Base-by-base conservation (phyloP, 2,329 filamentous ascomycete genomes). In the Cyphellophora attinorum region DNA sequence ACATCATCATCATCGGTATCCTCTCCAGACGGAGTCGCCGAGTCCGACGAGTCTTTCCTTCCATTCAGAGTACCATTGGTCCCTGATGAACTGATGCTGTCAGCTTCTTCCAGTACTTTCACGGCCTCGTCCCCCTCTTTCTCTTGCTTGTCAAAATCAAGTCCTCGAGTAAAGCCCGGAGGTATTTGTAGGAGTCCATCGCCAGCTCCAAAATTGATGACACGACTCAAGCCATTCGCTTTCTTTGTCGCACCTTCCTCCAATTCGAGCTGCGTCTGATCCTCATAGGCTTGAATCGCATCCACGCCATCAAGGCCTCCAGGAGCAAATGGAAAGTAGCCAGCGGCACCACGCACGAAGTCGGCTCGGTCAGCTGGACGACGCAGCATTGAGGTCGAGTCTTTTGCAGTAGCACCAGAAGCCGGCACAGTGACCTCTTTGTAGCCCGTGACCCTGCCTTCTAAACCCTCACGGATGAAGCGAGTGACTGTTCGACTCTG, bases 401-500 rank as follows among this genome's bases (percentile, higher is more conserved):
- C 94, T 62, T 95, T 98, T 31, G 86, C 89, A 11, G 84, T 95
- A 11, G 83, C 85, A 50, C 82, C 93, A 51, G 79, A 83, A 19
- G 85, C 85, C 4, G 89, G 85, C 6, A 96, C 78, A 1, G 91
- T 95, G 33, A 96, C 84, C 56, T 95, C 91, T 53, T 80, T 82
- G 59, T 98, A 96, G 33, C 88, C 88, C 6, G 85, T 93, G 15
- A 98, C 89, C 34, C 81, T 75, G 14, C 91, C 91, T 60, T 96
- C 86, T 11, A 96, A 70, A 5, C 91, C 91, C 59, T 94, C 85
- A 36, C 91, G 74, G 29, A 79, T 81, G 57, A 98, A 98, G 18
- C 91, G 79, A 17, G 85, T 94, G 47, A 95, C 80, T n/a, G 88
- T 96, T 38, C 91, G 77, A 11, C 86, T 89, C 60, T 96, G 91